Conservation (phyloP, 2,329 filamentous ascomycete species). For the Sphaerostilbella broomeana region DNA sequence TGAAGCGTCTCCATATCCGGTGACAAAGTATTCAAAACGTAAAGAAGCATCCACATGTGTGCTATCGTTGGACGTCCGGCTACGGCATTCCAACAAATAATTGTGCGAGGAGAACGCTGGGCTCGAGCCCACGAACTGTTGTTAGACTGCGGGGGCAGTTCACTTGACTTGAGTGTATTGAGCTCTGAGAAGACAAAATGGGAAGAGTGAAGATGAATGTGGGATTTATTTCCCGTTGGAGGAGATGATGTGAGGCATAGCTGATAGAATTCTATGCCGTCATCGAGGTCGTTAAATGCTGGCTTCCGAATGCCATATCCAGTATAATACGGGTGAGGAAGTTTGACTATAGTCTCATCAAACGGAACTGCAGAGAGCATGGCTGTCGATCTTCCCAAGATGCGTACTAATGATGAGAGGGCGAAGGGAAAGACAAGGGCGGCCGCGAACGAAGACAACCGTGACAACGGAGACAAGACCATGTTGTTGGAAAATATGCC, state of each 20-base stretch:
- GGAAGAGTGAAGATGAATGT: constrained; percentile 27
- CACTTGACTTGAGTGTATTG: constrained; percentile 41
- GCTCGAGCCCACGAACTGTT: constrained; percentile 52
- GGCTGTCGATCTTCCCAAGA: too few relatives aligned
- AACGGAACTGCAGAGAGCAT: constrained; percentile 24
- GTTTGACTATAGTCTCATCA: constrained; percentile 38
- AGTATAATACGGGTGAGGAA: constrained; percentile 44
- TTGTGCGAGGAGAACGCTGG: constrained; percentile 44
- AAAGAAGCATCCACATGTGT: constrained; percentile 48
- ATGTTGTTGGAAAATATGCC: too few relatives aligned
- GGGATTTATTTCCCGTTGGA: constrained; percentile 22
- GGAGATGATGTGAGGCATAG: constrained; percentile 25
- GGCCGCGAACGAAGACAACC: too few relatives aligned
- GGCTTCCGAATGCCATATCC: constrained; percentile 36
- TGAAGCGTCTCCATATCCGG: constrained; percentile 43
- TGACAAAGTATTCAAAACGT: constrained; percentile 46
- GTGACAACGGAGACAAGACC: too few relatives aligned
- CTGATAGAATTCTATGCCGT: constrained; percentile 25
- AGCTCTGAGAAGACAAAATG: constrained; percentile 40
- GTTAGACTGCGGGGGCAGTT: constrained; percentile 43
- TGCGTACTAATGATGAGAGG: neutral
- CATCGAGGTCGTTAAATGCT: neutral
- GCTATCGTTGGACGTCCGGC: constrained; percentile 36
- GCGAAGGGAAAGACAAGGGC: neutral
- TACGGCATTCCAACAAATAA: constrained; percentile 36